A percentile compares a stretch with the other conserved stretches of the same genome.
Evolutionary conservation across 345 rosid genomes (phyloP).

Genomic region (Euphorbia peplus): DNA sequence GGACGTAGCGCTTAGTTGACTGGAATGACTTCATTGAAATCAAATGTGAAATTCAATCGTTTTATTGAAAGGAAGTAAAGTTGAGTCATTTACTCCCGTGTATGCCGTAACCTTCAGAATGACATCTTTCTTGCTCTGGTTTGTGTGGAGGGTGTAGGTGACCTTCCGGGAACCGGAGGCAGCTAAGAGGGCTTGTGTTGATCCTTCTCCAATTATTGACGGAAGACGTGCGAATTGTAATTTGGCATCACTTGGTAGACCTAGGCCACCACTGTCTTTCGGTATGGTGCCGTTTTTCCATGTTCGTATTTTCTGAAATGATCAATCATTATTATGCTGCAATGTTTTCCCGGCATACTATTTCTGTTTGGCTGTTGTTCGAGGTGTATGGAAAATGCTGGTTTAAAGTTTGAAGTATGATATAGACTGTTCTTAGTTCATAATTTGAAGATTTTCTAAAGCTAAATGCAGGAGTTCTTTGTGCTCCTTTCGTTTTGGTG

Average conservation of each 20-base stretch:
- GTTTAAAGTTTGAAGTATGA: background rate
- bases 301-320: conserved; percentile 27
- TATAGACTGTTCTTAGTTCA: background rate
- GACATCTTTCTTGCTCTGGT: conserved; percentile 35
- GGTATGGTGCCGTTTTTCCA: conserved; percentile 42
- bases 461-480: background rate
- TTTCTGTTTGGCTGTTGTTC: background rate
- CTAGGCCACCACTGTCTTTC: conserved; percentile 52
- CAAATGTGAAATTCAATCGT: no score
- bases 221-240: conserved; percentile 96
- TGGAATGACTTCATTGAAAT: no score
- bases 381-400: background rate
- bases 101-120: conserved; percentile 17
- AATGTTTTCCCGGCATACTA: background rate
- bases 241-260: conserved; percentile 91
- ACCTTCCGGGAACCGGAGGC: conserved; percentile 95
- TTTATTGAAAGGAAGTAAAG: background rate
- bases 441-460: background rate
- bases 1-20: no score
- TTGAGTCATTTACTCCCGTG: no score
- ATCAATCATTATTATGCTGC: background rate
- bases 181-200: conserved; percentile 90
- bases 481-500: no score
- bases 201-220: conserved; percentile 82
- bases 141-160: conserved; percentile 86